Percentiles rank a stretch among this genome's conserved stretches.
Conservation (phyloP, 2,329 filamentous ascomycete genomes). For the Sordariomycetes sp. region DNA sequence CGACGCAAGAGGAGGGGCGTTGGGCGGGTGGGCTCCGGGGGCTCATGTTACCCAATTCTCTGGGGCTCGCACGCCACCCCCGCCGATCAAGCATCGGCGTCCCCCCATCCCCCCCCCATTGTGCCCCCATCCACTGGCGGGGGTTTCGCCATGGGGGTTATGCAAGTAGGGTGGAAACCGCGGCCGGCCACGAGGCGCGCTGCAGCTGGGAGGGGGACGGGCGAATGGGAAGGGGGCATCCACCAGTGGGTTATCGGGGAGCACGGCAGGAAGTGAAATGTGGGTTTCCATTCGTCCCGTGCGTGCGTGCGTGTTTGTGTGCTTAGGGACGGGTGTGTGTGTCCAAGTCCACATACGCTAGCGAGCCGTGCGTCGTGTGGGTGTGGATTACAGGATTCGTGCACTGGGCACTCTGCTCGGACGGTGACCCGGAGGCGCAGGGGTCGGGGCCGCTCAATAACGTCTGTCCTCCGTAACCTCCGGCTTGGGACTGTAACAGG, state of each 20-base stretch:
- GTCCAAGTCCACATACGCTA: not conserved
- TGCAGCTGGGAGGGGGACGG: not conserved
- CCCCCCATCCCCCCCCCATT: not conserved
- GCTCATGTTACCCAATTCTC: not conserved
- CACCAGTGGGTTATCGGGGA: not conserved
- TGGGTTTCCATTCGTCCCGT: too few relatives aligned
- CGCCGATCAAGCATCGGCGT: not conserved
- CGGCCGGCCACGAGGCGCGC: not conserved
- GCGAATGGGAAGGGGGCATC: not conserved
- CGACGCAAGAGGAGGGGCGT: not conserved
- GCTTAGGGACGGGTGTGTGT: too few relatives aligned
- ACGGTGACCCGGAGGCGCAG: not conserved
- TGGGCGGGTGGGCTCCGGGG: not conserved
- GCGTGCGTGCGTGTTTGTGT: too few relatives aligned
- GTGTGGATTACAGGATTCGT: not conserved
- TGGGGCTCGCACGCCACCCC: not conserved
- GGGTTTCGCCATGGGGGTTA: too few relatives aligned
- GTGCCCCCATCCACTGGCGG: not conserved
- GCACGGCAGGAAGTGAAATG: too few relatives aligned
- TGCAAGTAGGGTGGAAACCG: not conserved
- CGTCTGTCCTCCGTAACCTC: too few relatives aligned
- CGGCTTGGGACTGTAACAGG: too few relatives aligned
- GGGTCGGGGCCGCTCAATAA: too few relatives aligned
- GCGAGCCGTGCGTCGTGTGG: not conserved
- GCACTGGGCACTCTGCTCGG: not conserved